These are phyloP conservation scores for Starmerella khaoyaiensis DNA, from an alignment of 805 yeast genomes.

Conservation along the genomic window DNA sequence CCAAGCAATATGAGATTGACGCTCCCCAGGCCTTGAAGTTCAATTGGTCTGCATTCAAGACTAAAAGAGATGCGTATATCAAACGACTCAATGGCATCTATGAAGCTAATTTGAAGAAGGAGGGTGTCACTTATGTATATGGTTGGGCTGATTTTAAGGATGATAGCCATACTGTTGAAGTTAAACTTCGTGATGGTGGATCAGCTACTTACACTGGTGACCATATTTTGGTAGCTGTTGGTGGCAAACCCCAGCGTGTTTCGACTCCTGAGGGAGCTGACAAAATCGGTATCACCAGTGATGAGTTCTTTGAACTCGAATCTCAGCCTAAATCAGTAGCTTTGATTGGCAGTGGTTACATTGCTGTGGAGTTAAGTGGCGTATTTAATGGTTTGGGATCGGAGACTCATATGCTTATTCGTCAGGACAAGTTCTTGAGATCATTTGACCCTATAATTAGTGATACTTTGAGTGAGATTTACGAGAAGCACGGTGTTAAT, in stretches of 20 bases:
- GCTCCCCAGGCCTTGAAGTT: constrained; percentile 48
- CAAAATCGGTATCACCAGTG: constrained; percentile 62
- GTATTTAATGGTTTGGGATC: constrained; percentile 80
- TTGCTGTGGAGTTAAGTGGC: constrained; percentile 91
- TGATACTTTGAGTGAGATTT: constrained; percentile 64
- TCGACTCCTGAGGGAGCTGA: constrained; percentile 65
- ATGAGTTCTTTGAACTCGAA: constrained; percentile 75
- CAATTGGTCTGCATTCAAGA: constrained; percentile 71
- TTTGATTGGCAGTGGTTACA: constrained; percentile 95
- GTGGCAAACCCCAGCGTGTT: constrained; percentile 74
- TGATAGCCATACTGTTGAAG: constrained; percentile 48
- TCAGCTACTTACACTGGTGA: constrained; percentile 61
- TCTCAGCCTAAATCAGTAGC: constrained; percentile 85
- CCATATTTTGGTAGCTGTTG: constrained; percentile 78
- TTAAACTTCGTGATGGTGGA: constrained; percentile 47
- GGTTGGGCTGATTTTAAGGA: constrained; percentile 73
- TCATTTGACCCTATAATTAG: constrained; percentile 75
- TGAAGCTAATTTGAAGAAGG: constrained; percentile 72
- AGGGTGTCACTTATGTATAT: constrained; percentile 72
- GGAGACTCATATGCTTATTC: constrained; percentile 73
- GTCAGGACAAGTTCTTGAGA: constrained; percentile 85
- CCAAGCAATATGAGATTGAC: constrained; percentile 70
- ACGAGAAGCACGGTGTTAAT: constrained; percentile 67
- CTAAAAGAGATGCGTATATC: constrained; percentile 85
- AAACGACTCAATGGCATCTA: constrained; percentile 83